These are phyloP conservation scores for Friedmanniomyces simplex DNA, from an alignment of 495 filamentous ascomycete species.

Conservation along the genomic window DNA sequence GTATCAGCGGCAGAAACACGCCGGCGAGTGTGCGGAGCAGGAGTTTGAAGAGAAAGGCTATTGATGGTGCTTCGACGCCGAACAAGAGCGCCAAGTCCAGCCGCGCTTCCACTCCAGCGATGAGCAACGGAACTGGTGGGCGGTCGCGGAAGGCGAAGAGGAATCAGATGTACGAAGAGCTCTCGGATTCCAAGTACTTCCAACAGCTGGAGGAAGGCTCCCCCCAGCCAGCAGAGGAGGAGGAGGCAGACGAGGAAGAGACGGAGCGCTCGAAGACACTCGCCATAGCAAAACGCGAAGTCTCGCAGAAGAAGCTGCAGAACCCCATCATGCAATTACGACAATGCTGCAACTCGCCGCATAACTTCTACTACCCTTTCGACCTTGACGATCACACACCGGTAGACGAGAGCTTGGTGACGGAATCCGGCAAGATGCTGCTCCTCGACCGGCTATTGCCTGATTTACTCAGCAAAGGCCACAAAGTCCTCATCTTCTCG, in stretches of 20 bases:
- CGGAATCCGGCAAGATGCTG: constrained; percentile 87
- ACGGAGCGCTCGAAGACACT: constrained; percentile 60
- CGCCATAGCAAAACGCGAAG: constrained; percentile 73
- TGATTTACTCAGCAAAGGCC: constrained; percentile 58
- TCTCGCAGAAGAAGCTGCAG: constrained; percentile 84
- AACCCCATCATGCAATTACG: constrained; percentile 92
- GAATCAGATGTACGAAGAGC: constrained; percentile 57
- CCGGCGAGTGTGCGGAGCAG: constrained; percentile 25
- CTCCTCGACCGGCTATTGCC: constrained; percentile 80
- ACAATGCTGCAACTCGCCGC: constrained; percentile 82
- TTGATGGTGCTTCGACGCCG: constrained; percentile 29
- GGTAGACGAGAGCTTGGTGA: constrained; percentile 70
- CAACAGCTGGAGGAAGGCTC: constrained; percentile 45
- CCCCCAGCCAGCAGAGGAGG: neutral
- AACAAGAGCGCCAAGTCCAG: constrained; percentile 68
- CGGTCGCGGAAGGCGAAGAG: constrained; percentile 41
- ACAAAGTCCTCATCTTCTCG: constrained; percentile 92
- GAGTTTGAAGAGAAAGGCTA: constrained; percentile 47
- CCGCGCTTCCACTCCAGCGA: constrained; percentile 56
- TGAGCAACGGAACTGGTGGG: constrained; percentile 31
- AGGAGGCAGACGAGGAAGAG: constrained; percentile 44
- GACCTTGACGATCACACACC: constrained; percentile 31
- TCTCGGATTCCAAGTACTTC: constrained; percentile 65
- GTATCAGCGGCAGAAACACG: constrained; percentile 25
- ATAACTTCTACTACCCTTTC: constrained; percentile 95